Evolutionary conservation across 169 alveolate genomes (phyloP).

Genomic region (Theileria sp.): DNA sequence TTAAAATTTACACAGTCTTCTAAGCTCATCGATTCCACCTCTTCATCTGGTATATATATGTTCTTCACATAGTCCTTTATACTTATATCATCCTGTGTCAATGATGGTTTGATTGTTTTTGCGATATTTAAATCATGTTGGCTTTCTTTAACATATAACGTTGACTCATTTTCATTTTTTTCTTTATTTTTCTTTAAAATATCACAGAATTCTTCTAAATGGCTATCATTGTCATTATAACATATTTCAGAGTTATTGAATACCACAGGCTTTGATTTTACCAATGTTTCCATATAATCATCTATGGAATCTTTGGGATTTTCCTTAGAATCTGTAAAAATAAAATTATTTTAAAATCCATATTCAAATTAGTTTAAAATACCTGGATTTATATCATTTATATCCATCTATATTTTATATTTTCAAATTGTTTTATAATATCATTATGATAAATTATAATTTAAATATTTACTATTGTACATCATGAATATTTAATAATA

Average conservation of each 20-base stretch:
- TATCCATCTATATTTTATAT: neutral
- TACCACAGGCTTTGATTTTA: neutral
- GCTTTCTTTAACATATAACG: neutral
- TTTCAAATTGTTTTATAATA: neutral
- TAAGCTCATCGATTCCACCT: constrained; percentile 23
- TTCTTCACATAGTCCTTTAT: constrained; percentile 10
- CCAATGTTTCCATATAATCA: constrained; percentile 9
- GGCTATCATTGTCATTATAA: neutral
- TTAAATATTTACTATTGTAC: neutral
- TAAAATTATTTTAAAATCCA: neutral
- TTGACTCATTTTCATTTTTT: neutral
- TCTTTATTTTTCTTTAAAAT: constrained; percentile 16
- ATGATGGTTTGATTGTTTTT: constrained; percentile 1
- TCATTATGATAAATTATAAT: neutral
- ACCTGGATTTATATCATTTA: neutral
- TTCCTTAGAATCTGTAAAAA: constrained; percentile 5
- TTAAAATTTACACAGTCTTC: constrained; percentile 34
- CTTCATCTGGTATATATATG: constrained; percentile 42
- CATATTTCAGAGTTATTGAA: neutral
- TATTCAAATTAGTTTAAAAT: neutral
- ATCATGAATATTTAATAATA: neutral
- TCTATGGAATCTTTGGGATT: constrained; percentile 4
- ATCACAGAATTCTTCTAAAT: constrained; percentile 6
- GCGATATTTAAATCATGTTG: neutral
- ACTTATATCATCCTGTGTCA: neutral